Evolutionary conservation across 78 protist genomes (phyloP).

Genomic region (Speleostelium caveatum): DNA sequence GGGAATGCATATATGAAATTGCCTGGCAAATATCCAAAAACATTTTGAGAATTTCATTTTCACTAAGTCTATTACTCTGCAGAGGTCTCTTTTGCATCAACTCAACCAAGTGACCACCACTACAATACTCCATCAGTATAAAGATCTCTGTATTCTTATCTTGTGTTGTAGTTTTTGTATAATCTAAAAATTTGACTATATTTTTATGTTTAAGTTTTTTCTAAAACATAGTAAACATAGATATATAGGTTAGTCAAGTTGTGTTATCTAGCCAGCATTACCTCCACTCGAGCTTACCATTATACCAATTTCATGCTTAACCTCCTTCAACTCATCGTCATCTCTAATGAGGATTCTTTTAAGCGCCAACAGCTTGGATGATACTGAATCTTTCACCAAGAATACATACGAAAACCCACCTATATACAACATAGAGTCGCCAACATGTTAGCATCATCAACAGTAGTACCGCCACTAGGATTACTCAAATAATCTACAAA

Average conservation of each 20-base stretch:
- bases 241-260: background rate
- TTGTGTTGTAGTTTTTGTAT: background rate
- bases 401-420: slow-evolving; percentile 74
- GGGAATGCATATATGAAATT: slow-evolving; percentile 65
- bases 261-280: background rate
- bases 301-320: slow-evolving; percentile 53
- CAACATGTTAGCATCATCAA: too few relatives aligned
- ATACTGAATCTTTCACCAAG: slow-evolving; percentile 40
- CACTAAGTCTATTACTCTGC: slow-evolving; percentile 15
- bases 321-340: slow-evolving; percentile 27
- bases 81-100: slow-evolving; percentile 33
- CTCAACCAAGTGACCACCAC: slow-evolving; percentile 73
- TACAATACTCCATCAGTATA: slow-evolving; percentile 81
- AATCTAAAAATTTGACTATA: slow-evolving; percentile 69
- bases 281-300: slow-evolving; percentile 8
- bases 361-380: slow-evolving; percentile 62
- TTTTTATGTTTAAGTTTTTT: slow-evolving; percentile 67
- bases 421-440: too few relatives aligned
- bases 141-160: slow-evolving; percentile 44
- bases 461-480: too few relatives aligned
- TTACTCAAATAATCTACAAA: too few relatives aligned
- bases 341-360: slow-evolving; percentile 68
- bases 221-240: background rate
- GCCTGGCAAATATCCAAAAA: slow-evolving; percentile 67
- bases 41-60: slow-evolving; percentile 60